These are phyloP conservation scores for Pythium aquatile DNA, from an alignment of 352 stramenopile genomes.

Conservation along the genomic window DNA sequence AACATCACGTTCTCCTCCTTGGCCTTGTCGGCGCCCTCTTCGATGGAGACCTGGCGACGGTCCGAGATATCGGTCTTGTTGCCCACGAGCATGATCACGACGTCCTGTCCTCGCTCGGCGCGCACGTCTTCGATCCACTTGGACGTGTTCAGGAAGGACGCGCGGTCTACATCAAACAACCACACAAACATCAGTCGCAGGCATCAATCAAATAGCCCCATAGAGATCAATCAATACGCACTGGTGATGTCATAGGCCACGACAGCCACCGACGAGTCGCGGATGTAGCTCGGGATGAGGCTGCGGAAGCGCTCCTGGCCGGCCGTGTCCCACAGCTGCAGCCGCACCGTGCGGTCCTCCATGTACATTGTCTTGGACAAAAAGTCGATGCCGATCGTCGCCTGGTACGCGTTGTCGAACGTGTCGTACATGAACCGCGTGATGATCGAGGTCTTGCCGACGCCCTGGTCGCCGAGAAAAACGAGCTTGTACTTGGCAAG, in stretches of 20 bases:
- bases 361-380: slow-evolving; percentile 99
- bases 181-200: not conserved
- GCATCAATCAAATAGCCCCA: not conserved
- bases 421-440: slow-evolving; percentile 99
- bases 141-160: slow-evolving; percentile 97
- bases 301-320: slow-evolving; percentile 96
- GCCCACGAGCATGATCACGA: slow-evolving; percentile 99
- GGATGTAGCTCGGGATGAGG: slow-evolving; percentile 96
- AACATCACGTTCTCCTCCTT: slow-evolving; percentile 99
- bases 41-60: slow-evolving; percentile 94
- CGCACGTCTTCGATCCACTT: slow-evolving; percentile 99
- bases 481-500: slow-evolving; percentile 95
- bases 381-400: slow-evolving; percentile 99
- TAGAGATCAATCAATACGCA: slow-evolving; percentile 33
- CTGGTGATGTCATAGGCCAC: slow-evolving; percentile 99
- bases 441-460: slow-evolving; percentile 99
- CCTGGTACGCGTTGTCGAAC: slow-evolving; percentile 97
- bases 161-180: slow-evolving; percentile 72
- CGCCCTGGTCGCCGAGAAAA: slow-evolving; percentile 95
- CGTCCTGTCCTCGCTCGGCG: slow-evolving; percentile 96
- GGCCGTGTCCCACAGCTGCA: slow-evolving; percentile 99
- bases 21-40: slow-evolving; percentile 98
- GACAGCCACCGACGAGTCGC: slow-evolving; percentile 99
- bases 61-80: slow-evolving; percentile 99
- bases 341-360: slow-evolving; percentile 96